A percentile compares a stretch with the other conserved stretches of the same genome.
phyloP scores from a whole-genome alignment of 495 filamentous ascomycete genomes.

The Pyrenula aspistea region DNA sequence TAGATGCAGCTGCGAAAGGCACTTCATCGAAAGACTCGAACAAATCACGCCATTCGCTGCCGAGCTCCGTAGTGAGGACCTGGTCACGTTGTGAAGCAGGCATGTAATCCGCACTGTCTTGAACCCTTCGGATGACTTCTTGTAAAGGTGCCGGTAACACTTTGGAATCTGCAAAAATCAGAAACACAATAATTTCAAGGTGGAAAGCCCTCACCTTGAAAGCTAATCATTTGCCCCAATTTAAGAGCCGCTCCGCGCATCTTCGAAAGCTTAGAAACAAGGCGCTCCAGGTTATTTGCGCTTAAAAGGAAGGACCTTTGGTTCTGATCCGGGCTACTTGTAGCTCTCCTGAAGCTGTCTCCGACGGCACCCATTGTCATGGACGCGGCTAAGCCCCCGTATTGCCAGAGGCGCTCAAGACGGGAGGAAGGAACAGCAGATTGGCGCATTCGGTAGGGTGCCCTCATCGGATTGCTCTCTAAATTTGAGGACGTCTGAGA shows the following conservation, averaged over 20 bases:
- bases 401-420: constrained; percentile 83
- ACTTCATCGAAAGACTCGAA: constrained; percentile 79
- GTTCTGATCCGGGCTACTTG: constrained; percentile 38
- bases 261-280: constrained; percentile 81
- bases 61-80: constrained; percentile 68
- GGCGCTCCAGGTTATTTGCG: constrained; percentile 76
- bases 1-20: constrained; percentile 93
- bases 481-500: constrained; percentile 17
- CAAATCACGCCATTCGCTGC: constrained; percentile 71
- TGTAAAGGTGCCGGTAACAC: constrained; percentile 80
- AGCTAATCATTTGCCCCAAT: constrained; percentile 91
- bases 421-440: constrained; percentile 85
- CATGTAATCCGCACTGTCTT: constrained; percentile 98
- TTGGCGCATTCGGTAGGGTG: constrained; percentile 63
- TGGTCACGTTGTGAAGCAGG: constrained; percentile 79
- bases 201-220: constrained; percentile 50
- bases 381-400: constrained; percentile 80
- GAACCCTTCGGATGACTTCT: constrained; percentile 81
- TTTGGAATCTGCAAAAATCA: constrained; percentile 55
- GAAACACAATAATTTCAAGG: constrained; percentile 1
- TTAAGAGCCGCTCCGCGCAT: constrained; percentile 99
- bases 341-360: constrained; percentile 65
- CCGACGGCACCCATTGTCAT: constrained; percentile 92
- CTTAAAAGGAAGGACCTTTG: constrained; percentile 78
- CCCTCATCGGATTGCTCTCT: constrained; percentile 3